These are phyloP conservation scores for Phytophthora pini DNA, from an alignment of 352 stramenopile genomes.

Conservation along the genomic window DNA sequence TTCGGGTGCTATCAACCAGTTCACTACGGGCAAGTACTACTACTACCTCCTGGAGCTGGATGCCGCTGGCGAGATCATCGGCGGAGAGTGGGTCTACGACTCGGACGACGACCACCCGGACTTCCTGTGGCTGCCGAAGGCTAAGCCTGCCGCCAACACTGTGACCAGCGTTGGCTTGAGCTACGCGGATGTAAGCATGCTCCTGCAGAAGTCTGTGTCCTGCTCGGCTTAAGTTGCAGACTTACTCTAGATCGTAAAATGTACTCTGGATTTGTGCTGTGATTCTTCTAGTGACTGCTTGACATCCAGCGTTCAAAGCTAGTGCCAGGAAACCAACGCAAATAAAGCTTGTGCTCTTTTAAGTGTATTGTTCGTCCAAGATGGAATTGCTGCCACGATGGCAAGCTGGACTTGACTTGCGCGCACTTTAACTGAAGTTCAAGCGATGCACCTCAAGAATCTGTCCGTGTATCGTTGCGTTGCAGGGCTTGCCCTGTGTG, in stretches of 20 bases:
- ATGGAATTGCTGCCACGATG: too few relatives aligned
- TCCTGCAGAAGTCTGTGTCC: conserved; percentile 19
- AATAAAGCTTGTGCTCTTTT: not conserved
- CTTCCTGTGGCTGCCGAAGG: conserved; percentile 45
- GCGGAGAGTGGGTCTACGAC: conserved; percentile 48
- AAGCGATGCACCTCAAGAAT: too few relatives aligned
- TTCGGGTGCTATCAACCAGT: conserved; percentile 27
- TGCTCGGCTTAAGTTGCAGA: conserved; percentile 7
- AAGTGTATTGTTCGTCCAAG: too few relatives aligned
- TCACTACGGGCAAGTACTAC: conserved; percentile 39
- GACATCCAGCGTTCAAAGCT: not conserved
- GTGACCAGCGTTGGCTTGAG: conserved; percentile 29
- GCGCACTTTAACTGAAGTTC: too few relatives aligned
- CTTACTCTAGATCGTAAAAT: not conserved
- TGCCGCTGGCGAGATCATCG: conserved; percentile 38
- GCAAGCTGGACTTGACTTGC: too few relatives aligned
- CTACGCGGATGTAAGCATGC: conserved; percentile 30
- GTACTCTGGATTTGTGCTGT: not conserved
- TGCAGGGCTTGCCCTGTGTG: too few relatives aligned
- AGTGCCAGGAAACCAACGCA: not conserved
- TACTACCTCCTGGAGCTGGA: conserved; percentile 52
- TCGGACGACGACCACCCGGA: conserved; percentile 43
- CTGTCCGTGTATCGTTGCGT: too few relatives aligned
- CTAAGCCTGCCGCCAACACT: conserved; percentile 27
- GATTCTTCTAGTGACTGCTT: not conserved